phyloP scores from a whole-genome alignment of 2,329 filamentous ascomycete species.

The Pseudogymnoascus sp. region DNA sequence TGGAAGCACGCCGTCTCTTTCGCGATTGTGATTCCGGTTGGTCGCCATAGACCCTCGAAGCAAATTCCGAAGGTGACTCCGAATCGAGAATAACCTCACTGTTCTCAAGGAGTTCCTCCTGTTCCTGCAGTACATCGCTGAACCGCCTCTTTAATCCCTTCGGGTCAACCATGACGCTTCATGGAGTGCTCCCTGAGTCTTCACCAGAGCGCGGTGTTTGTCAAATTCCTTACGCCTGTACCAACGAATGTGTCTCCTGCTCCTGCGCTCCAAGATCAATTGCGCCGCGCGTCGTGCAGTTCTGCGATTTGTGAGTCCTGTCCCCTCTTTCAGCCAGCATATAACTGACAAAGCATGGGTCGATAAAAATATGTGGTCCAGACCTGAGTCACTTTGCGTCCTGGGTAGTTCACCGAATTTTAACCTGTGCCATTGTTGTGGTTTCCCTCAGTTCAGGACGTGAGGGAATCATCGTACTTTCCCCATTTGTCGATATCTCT shows the following conservation, averaged over 20 bases:
- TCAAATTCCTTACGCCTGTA: neutral
- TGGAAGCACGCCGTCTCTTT: neutral
- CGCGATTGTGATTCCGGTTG: neutral
- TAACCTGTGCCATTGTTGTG: neutral
- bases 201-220: neutral
- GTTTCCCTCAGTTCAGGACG: neutral
- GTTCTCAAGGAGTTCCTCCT: no score
- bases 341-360: neutral
- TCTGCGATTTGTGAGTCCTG: neutral
- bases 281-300: neutral
- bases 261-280: neutral
- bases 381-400: neutral
- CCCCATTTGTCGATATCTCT: neutral
- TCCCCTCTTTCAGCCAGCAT: neutral
- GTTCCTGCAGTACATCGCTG: neutral
- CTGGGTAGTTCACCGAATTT: neutral
- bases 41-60: neutral
- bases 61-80: neutral
- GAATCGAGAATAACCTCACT: neutral
- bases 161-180: neutral
- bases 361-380: neutral
- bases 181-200: neutral
- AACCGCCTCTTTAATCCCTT: neutral
- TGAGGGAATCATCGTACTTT: neutral
- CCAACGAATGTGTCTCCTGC: neutral